Percentiles rank a stretch among this genome's conserved stretches.
phyloP scores from a whole-genome alignment of 768 basidiomycete species.

The Russula sp. region DNA sequence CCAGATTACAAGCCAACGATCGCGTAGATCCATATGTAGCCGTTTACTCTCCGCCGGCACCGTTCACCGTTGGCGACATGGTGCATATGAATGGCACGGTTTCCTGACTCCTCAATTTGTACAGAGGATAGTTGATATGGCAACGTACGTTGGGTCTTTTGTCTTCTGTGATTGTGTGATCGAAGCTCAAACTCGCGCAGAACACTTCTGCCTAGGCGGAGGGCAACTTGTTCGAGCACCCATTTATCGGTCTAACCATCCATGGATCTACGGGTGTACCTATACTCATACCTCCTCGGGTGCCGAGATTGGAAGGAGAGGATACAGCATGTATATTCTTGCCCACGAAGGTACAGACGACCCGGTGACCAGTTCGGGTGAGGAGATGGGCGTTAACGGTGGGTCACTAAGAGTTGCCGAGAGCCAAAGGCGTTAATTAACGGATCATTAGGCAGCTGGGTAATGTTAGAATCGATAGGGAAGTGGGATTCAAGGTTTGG shows the following conservation, averaged over 20 bases:
- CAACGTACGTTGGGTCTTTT: constrained; percentile 40
- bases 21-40: constrained; percentile 67
- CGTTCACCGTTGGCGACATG: constrained; percentile 45
- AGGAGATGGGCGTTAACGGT: constrained; percentile 7
- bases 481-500: constrained; percentile 45
- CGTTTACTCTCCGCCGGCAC: constrained; percentile 55
- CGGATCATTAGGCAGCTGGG: constrained; percentile 38
- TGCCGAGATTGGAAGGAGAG: constrained; percentile 50
- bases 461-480: constrained; percentile 46
- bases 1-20: constrained; percentile 59
- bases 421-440: background rate
- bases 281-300: constrained; percentile 43
- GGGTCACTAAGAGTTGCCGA: background rate
- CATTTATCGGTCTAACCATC: constrained; percentile 46
- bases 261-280: constrained; percentile 49
- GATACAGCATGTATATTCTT: constrained; percentile 46
- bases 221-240: constrained; percentile 1
- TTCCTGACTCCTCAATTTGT: constrained; percentile 53
- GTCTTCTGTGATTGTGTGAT: background rate
- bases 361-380: background rate
- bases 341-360: constrained; percentile 18
- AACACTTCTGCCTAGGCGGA: constrained; percentile 6
- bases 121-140: constrained; percentile 47
- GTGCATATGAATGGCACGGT: constrained; percentile 61
- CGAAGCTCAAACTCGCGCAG: background rate